A percentile compares a stretch with the other conserved stretches of the same genome.
These are phyloP conservation scores for Pouteria glomerata DNA, from an alignment of 148 eudicot genomes.

Conservation along the genomic window DNA sequence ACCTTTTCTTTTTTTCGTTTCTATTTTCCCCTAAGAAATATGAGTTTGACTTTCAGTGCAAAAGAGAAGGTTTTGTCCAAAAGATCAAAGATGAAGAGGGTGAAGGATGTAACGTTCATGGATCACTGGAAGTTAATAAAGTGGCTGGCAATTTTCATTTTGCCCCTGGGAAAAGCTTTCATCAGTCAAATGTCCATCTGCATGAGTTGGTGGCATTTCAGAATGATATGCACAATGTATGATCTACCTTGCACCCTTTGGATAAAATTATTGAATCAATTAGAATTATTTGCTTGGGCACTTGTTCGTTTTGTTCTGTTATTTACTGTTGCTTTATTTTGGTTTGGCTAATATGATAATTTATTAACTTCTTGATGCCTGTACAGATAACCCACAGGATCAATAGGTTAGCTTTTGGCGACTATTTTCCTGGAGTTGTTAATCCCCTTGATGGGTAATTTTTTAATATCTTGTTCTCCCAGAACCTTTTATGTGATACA, in stretches of 20 bases:
- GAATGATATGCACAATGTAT: slow-evolving; percentile 61
- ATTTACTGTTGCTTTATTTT: too few species aligned
- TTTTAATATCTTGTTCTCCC: not conserved
- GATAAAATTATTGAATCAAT: too few species aligned
- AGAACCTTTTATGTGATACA: too few species aligned
- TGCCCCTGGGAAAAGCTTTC: slow-evolving; percentile 85
- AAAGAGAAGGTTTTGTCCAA: slow-evolving; percentile 81
- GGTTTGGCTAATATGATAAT: not conserved
- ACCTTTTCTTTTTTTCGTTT: not conserved
- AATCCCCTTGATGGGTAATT: slow-evolving; percentile 84
- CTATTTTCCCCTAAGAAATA: not conserved
- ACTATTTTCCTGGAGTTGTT: slow-evolving; percentile 60
- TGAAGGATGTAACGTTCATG: slow-evolving; percentile 94
- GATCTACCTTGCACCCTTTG: too few species aligned
- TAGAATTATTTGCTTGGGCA: too few species aligned
- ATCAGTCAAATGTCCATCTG: slow-evolving; percentile 37
- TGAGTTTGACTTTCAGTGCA: slow-evolving; percentile 46
- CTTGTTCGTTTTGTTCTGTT: too few species aligned
- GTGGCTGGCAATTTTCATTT: slow-evolving; percentile 94
- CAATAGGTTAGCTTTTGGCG: slow-evolving; percentile 75
- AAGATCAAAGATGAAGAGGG: slow-evolving; percentile 72
- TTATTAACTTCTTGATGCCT: slow-evolving; percentile 1
- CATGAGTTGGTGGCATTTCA: slow-evolving; percentile 54
- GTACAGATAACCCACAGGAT: slow-evolving; percentile 76
- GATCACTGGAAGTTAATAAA: slow-evolving; percentile 81